Evolutionary conservation across 2,329 filamentous ascomycete genomes (phyloP).

Genomic region (Paraconiothyrium brasiliense): DNA sequence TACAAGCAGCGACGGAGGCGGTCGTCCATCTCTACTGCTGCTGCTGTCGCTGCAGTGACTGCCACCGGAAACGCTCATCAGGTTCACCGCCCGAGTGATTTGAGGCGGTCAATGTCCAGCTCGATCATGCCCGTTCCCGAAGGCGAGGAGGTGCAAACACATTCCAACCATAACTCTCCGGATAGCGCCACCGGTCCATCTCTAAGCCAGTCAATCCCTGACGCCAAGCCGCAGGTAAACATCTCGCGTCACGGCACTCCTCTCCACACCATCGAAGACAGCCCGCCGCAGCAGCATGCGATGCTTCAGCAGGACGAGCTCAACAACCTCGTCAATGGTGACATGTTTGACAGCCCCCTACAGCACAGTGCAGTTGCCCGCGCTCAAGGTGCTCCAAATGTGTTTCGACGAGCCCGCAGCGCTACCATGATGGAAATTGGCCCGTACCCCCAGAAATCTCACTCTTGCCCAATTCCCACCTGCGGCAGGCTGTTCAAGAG

Average conservation of each 20-base stretch:
- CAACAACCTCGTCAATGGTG: constrained; percentile 53
- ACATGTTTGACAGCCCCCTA: constrained; percentile 54
- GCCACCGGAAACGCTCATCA: constrained; percentile 64
- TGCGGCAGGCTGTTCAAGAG: constrained; percentile 98
- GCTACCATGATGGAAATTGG: constrained; percentile 97
- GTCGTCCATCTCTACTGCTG: constrained; percentile 87
- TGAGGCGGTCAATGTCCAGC: constrained; percentile 87
- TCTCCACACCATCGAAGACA: constrained; percentile 83
- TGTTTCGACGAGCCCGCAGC: constrained; percentile 88
- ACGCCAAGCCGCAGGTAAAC: constrained; percentile 77
- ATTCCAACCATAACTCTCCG: constrained; percentile 77
- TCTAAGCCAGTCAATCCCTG: constrained; percentile 69
- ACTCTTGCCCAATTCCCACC: constrained; percentile 98
- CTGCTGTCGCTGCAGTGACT: constrained; percentile 77
- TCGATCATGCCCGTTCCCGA: constrained; percentile 86
- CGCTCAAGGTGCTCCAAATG: constrained; percentile 71
- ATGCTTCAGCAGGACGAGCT: constrained; percentile 76
- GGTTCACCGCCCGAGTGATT: constrained; percentile 84
- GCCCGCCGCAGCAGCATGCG: constrained; percentile 76
- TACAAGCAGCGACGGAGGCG: constrained; percentile 97
- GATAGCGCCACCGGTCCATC: constrained; percentile 71
- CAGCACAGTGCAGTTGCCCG: constrained; percentile 68
- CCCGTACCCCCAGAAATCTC: constrained; percentile 96
- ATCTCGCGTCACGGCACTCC: constrained; percentile 93
- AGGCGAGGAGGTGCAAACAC: constrained; percentile 68